Conservation (phyloP, 2,329 filamentous ascomycete genomes). For the Ceratocystis harringtonii region DNA sequence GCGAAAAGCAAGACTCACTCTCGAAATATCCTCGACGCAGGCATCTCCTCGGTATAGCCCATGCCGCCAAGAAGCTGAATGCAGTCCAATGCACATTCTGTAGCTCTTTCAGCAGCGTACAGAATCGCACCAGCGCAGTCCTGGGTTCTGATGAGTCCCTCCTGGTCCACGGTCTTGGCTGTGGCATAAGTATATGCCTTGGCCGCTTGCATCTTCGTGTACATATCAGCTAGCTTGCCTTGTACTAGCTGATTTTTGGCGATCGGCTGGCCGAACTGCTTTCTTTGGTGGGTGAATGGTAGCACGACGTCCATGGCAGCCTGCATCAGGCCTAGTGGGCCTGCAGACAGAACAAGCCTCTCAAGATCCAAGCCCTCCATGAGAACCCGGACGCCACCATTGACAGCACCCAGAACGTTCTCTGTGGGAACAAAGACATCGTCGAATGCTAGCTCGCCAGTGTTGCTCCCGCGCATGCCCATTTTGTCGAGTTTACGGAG, state of each 20-base stretch:
- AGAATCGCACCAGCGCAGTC: slow-evolving; percentile 91
- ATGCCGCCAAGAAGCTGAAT: slow-evolving; percentile 90
- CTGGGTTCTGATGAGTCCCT: slow-evolving; percentile 59
- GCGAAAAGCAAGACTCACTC: slow-evolving; percentile 33
- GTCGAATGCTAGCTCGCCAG: slow-evolving; percentile 84
- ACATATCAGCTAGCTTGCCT: slow-evolving; percentile 91
- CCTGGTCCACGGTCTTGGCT: slow-evolving; percentile 64
- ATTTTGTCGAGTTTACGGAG: slow-evolving; percentile 91
- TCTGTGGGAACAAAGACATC: slow-evolving; percentile 74
- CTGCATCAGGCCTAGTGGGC: slow-evolving; percentile 90
- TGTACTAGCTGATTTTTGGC: slow-evolving; percentile 89
- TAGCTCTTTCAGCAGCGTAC: slow-evolving; percentile 82
- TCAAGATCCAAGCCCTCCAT: slow-evolving; percentile 97
- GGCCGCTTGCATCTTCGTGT: slow-evolving; percentile 76
- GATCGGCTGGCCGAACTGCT: slow-evolving; percentile 76
- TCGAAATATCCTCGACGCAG: slow-evolving; percentile 68
- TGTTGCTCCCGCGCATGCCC: slow-evolving; percentile 94
- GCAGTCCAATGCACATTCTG: slow-evolving; percentile 71
- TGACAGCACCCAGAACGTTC: slow-evolving; percentile 64
- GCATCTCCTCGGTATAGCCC: slow-evolving; percentile 92
- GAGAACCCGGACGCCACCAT: slow-evolving; percentile 74
- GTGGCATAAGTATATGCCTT: slow-evolving; percentile 79
- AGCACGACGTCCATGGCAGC: slow-evolving; percentile 62
- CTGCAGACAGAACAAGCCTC: slow-evolving; percentile 77
- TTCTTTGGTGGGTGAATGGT: slow-evolving; percentile 76